Conservation (phyloP, 108 stramenopile genomes). For the Nannochloropsis oceanica region DNA sequence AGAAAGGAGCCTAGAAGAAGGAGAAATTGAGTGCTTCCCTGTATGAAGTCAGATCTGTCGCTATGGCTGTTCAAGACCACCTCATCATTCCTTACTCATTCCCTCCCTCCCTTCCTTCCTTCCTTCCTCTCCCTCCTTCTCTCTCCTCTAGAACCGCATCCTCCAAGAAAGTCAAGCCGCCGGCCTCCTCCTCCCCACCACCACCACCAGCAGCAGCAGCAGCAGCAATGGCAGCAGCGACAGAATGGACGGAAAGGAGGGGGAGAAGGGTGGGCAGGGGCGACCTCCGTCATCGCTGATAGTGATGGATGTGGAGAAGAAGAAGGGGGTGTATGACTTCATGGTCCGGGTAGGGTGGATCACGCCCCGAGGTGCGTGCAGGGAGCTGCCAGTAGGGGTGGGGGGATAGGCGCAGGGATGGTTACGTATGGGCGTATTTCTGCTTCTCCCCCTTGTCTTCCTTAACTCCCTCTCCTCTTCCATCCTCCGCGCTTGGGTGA, state of each 20-base stretch:
- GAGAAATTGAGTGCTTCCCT: no score
- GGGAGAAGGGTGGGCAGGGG: background rate
- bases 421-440: no score
- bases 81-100: background rate
- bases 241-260: background rate
- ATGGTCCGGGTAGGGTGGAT: background rate
- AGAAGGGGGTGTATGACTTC: background rate
- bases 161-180: background rate
- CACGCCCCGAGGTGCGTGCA: background rate
- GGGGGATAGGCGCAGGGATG: no score
- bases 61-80: background rate
- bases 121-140: background rate
- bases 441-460: no score
- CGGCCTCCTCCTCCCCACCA: background rate
- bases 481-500: no score
- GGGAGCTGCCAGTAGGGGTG: no score
- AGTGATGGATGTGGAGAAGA: background rate
- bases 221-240: background rate
- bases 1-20: no score
- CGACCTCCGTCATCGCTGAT: background rate
- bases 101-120: background rate
- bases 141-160: background rate
- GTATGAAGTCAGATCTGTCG: no score
- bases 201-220: background rate
- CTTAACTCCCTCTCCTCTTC: no score